Evolutionary conservation across 768 basidiomycete genomes (phyloP).

Genomic region (Inosperma sp.): DNA sequence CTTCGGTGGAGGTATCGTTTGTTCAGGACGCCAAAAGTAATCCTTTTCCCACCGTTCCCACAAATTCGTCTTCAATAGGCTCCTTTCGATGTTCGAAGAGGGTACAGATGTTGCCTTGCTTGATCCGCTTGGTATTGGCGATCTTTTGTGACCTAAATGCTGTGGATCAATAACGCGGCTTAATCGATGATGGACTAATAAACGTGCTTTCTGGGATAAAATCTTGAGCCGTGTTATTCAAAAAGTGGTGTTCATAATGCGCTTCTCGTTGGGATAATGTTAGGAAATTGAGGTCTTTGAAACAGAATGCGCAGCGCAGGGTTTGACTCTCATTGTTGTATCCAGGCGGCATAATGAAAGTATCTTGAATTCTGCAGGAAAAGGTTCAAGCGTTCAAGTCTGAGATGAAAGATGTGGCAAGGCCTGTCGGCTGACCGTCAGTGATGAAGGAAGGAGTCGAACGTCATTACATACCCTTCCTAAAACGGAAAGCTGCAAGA

Average conservation of each 20-base stretch:
- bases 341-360: slow-evolving; percentile 8
- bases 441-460: no score
- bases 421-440: no score
- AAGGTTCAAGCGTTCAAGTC: slow-evolving; percentile 20
- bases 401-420: no score
- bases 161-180: neutral
- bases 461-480: no score
- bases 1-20: slow-evolving; percentile 36
- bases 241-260: slow-evolving; percentile 56
- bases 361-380: slow-evolving; percentile 3
- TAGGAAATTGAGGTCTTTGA: slow-evolving; percentile 35
- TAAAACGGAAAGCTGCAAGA: no score
- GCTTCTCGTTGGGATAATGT: slow-evolving; percentile 36
- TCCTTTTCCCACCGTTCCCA: slow-evolving; percentile 36
- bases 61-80: neutral
- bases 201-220: neutral
- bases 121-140: neutral
- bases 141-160: neutral
- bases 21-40: slow-evolving; percentile 60
- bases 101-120: neutral
- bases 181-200: no score
- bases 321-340: slow-evolving; percentile 1
- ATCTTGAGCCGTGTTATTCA: slow-evolving; percentile 13
- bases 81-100: neutral
- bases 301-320: slow-evolving; percentile 51